Evolutionary conservation across 192 early-diverging fungal genomes (phyloP).

Genomic region (Backusella morwellensis): DNA sequence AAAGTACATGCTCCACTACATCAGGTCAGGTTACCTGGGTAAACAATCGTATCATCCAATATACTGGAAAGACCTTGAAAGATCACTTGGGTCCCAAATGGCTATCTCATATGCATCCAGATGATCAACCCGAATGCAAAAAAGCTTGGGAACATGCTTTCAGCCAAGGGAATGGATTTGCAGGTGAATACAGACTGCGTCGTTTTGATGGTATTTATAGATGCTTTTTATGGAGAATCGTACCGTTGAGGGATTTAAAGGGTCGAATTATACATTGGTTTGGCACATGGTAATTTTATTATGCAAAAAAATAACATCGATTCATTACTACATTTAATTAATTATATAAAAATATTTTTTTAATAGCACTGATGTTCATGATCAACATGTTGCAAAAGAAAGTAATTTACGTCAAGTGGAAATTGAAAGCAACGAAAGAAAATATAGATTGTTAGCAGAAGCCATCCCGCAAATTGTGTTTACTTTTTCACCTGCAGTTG

Average conservation of each 20-base stretch:
- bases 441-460: slow-evolving; percentile 55
- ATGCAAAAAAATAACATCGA: not conserved
- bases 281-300: slow-evolving; percentile 35
- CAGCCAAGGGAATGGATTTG: slow-evolving; percentile 46
- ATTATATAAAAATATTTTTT: not conserved
- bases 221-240: slow-evolving; percentile 50
- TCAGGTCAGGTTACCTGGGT: slow-evolving; percentile 52
- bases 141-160: slow-evolving; percentile 46
- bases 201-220: slow-evolving; percentile 57
- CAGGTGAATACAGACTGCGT: slow-evolving; percentile 48
- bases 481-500: slow-evolving; percentile 46
- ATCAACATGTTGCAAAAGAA: slow-evolving; percentile 48
- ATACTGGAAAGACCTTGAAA: slow-evolving; percentile 36
- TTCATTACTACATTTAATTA: not conserved
- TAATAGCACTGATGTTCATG: slow-evolving; percentile 55
- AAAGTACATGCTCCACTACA: slow-evolving; percentile 45
- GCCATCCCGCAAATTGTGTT: slow-evolving; percentile 63
- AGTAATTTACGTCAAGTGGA: slow-evolving; percentile 46
- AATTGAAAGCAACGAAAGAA: slow-evolving; percentile 54
- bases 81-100: slow-evolving; percentile 46
- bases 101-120: slow-evolving; percentile 49
- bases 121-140: slow-evolving; percentile 38
- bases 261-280: slow-evolving; percentile 59
- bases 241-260: slow-evolving; percentile 48
- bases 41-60: slow-evolving; percentile 51